Evolutionary conservation across 352 stramenopile genomes (phyloP).

Genomic region (Phytophthora pisi): DNA sequence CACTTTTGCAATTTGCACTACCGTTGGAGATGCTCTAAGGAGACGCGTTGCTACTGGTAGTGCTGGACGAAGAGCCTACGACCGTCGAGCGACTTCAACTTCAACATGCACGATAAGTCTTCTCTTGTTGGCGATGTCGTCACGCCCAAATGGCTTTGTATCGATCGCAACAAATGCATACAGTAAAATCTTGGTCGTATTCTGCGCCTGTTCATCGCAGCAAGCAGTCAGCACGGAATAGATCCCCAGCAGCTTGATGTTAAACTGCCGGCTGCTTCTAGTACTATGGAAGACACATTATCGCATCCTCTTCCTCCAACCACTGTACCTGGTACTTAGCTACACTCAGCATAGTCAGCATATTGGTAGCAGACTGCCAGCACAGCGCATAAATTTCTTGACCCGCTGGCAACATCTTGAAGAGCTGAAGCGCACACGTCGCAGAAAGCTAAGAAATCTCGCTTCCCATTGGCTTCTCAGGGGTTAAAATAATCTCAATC

Average conservation of each 20-base stretch:
- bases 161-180: not conserved
- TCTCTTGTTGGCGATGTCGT: slow-evolving; percentile 12
- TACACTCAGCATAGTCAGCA: not conserved
- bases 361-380: not conserved
- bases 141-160: not conserved
- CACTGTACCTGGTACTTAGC: too few species aligned
- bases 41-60: too few species aligned
- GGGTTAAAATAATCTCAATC: not conserved
- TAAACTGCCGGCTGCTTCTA: not conserved
- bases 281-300: too few species aligned
- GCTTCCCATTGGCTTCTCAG: not conserved
- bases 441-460: not conserved
- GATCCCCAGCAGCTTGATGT: not conserved
- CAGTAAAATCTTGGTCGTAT: not conserved
- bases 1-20: too few species aligned
- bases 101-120: not conserved
- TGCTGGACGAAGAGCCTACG: not conserved
- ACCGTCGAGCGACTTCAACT: not conserved
- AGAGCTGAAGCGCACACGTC: not conserved
- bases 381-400: not conserved
- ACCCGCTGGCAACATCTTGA: not conserved
- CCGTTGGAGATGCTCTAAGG: too few species aligned
- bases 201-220: not conserved
- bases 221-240: not conserved
- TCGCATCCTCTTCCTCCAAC: not conserved